These are phyloP conservation scores for Musa schizocarpa DNA, from an alignment of 176 grass and related monocot species.

Conservation along the genomic window DNA sequence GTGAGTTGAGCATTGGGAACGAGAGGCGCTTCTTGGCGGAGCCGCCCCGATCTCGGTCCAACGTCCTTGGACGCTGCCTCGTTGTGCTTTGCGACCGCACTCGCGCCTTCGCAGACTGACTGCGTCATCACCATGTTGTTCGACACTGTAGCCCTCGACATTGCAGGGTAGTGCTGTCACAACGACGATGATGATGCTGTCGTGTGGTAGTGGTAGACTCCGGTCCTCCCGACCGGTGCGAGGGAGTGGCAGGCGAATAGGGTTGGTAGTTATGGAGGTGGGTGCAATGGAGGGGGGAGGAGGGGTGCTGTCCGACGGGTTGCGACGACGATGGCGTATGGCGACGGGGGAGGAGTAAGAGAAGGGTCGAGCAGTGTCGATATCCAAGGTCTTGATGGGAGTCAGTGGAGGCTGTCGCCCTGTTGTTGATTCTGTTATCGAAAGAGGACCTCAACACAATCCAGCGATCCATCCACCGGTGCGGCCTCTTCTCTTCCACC, in stretches of 20 bases:
- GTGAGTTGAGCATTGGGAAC: slow-evolving; percentile 43
- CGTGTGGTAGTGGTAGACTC: slow-evolving; percentile 26
- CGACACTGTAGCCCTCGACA: slow-evolving; percentile 13
- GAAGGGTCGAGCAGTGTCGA: too few relatives aligned
- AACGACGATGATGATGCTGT: neutral
- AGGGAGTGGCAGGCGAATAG: slow-evolving; percentile 47
- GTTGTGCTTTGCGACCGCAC: slow-evolving; percentile 72
- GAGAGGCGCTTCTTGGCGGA: slow-evolving; percentile 74
- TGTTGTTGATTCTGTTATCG: too few relatives aligned
- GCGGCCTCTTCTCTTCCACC: too few relatives aligned
- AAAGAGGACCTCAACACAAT: too few relatives aligned
- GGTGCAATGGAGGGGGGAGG: slow-evolving; percentile 21
- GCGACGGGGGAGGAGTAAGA: neutral
- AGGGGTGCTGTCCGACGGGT: slow-evolving; percentile 21
- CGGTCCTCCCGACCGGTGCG: slow-evolving; percentile 22
- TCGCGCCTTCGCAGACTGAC: slow-evolving; percentile 83
- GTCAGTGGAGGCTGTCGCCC: too few relatives aligned
- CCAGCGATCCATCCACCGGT: too few relatives aligned
- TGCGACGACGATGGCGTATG: slow-evolving; percentile 19
- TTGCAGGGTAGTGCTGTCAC: slow-evolving; percentile 1
- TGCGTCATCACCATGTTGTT: slow-evolving; percentile 90
- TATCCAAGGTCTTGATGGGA: too few relatives aligned
- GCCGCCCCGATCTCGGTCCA: slow-evolving; percentile 34
- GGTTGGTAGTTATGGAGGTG: slow-evolving; percentile 7
- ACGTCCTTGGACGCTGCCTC: slow-evolving; percentile 46